phyloP scores from a whole-genome alignment of 768 basidiomycete species.

The Phanerochaete carnosa region DNA sequence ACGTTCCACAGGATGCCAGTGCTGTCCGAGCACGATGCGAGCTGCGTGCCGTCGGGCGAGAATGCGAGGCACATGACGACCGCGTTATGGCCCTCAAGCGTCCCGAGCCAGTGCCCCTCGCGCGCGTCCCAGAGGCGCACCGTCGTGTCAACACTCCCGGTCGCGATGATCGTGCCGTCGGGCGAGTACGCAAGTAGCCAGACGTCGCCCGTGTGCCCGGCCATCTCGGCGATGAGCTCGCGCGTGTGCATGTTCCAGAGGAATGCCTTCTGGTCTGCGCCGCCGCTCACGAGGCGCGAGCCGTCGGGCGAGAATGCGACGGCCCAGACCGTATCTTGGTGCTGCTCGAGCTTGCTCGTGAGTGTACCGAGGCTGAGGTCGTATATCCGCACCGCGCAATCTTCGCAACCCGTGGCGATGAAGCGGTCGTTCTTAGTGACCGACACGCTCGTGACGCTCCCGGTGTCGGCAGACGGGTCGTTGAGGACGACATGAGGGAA shows the following conservation, averaged over 20 bases:
- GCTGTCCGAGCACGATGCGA: constrained; percentile 13
- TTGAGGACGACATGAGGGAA: constrained; percentile 8
- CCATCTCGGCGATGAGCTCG: constrained; percentile 16
- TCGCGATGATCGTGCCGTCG: constrained; percentile 19
- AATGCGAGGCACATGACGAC: constrained; percentile 16
- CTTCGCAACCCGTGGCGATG: constrained; percentile 24
- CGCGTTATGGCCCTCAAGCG: constrained; percentile 4
- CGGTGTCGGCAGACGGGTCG: constrained; percentile 10
- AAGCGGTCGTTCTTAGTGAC: constrained; percentile 18
- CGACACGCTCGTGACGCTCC: constrained; percentile 10
- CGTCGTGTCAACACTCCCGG: constrained; percentile 20
- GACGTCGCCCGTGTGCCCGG: constrained; percentile 20
- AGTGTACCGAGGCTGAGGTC: constrained; percentile 18
- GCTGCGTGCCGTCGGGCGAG: constrained; percentile 19
- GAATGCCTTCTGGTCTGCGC: constrained; percentile 20
- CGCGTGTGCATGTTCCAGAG: constrained; percentile 19
- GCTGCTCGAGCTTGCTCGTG: constrained; percentile 4
- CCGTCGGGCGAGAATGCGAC: constrained; percentile 27
- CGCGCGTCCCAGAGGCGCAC: constrained; percentile 24
- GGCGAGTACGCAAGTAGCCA: constrained; percentile 18
- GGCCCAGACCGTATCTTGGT: constrained; percentile 15
- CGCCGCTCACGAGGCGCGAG: constrained; percentile 19
- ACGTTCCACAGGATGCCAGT: constrained; percentile 16
- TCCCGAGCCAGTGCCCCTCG: background rate
- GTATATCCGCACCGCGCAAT: constrained; percentile 26